Conservation (phyloP, 1,139 yeast species). For the Hyphopichia khmerensis region DNA sequence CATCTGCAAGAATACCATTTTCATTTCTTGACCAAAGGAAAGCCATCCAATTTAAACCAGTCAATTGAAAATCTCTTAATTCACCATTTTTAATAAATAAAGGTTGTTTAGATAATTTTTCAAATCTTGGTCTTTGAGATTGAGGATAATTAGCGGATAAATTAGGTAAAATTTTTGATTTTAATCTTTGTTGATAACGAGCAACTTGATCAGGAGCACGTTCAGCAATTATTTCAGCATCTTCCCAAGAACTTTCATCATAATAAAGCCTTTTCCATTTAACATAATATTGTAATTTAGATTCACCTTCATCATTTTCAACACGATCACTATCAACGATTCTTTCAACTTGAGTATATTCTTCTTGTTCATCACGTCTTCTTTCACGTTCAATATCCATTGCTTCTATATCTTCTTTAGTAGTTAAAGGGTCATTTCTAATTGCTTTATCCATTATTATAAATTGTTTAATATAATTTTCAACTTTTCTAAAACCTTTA, state of each 20-base stretch:
- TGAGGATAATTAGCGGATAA: slow-evolving; percentile 74
- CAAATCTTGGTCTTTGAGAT: slow-evolving; percentile 79
- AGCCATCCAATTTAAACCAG: slow-evolving; percentile 99
- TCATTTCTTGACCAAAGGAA: slow-evolving; percentile 96
- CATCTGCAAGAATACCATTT: slow-evolving; percentile 97
- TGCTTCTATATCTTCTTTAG: slow-evolving; percentile 87
- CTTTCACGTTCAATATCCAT: slow-evolving; percentile 91
- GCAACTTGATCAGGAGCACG: slow-evolving; percentile 84
- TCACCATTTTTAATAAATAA: slow-evolving; percentile 88
- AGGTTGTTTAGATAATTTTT: slow-evolving; percentile 84
- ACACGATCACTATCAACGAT: slow-evolving; percentile 85
- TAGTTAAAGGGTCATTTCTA: slow-evolving; percentile 74
- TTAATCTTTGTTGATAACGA: slow-evolving; percentile 75
- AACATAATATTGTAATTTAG: slow-evolving; percentile 75
- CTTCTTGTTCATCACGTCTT: slow-evolving; percentile 77
- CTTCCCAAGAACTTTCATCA: slow-evolving; percentile 97
- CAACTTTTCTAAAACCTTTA: slow-evolving; percentile 83
- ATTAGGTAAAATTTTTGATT: slow-evolving; percentile 82
- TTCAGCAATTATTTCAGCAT: slow-evolving; percentile 81
- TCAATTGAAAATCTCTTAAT: slow-evolving; percentile 92
- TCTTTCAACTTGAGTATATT: slow-evolving; percentile 84
- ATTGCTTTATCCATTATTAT: slow-evolving; percentile 73
- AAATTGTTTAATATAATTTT: slow-evolving; percentile 82
- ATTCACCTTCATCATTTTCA: slow-evolving; percentile 59
- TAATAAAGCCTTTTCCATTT: slow-evolving; percentile 94